A percentile compares a stretch with the other conserved stretches of the same genome.
These are phyloP conservation scores for Rhexocercosporidium sp. DNA, from an alignment of 2,329 filamentous ascomycete species.

Conservation along the genomic window DNA sequence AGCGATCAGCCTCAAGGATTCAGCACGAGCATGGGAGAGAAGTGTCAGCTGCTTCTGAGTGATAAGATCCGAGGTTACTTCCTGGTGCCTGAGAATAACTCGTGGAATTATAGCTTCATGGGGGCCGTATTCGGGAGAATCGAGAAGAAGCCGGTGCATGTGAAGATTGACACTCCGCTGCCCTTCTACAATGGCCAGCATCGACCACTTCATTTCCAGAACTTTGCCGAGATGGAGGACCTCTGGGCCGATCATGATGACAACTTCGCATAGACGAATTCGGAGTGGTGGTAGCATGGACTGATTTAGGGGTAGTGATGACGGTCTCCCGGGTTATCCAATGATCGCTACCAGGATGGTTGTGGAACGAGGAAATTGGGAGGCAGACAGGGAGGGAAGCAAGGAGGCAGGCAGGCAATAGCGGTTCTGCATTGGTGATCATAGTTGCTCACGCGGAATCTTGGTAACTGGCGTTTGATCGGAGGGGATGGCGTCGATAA, in stretches of 20 bases:
- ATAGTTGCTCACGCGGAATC: conserved; percentile 20
- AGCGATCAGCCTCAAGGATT: conserved; percentile 96
- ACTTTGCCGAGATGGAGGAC: conserved; percentile 96
- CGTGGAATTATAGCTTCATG: conserved; percentile 99
- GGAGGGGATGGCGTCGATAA: conserved; percentile 29
- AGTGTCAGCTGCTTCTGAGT: conserved; percentile 90
- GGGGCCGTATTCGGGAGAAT: conserved; percentile 84
- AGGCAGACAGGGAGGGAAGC: background rate
- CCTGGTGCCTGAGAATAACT: conserved; percentile 85
- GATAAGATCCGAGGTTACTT: conserved; percentile 97
- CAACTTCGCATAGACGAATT: conserved; percentile 75
- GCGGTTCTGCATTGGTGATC: conserved; percentile 27
- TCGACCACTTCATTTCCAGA: conserved; percentile 93
- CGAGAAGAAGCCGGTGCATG: conserved; percentile 89
- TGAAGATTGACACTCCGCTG: conserved; percentile 90
- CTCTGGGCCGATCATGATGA: conserved; percentile 93
- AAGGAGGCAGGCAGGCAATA: conserved; percentile 6
- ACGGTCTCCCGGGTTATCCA: background rate
- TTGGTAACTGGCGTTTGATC: conserved; percentile 37
- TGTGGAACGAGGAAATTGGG: conserved; percentile 15
- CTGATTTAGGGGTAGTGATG: conserved; percentile 32
- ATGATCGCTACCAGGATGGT: conserved; percentile 1
- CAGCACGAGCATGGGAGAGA: conserved; percentile 88
- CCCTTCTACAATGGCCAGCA: conserved; percentile 93
- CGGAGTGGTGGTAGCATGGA: conserved; percentile 57